Evolutionary conservation across 2,329 filamentous ascomycete species (phyloP).

Genomic region (Akanthomyces dipterigenus): DNA sequence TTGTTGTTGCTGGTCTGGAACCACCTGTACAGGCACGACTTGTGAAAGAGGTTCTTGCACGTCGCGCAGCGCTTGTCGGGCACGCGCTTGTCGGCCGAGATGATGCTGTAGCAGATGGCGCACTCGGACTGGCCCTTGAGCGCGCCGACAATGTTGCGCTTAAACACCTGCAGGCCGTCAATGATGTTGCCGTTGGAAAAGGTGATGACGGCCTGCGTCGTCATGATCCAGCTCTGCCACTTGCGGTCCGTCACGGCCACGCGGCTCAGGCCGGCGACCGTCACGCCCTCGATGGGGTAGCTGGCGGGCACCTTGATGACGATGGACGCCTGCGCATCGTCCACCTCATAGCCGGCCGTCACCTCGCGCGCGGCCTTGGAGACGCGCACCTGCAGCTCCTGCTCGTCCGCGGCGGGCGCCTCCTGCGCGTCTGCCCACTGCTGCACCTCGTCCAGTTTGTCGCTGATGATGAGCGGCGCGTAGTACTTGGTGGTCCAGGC

Average conservation of each 20-base stretch:
- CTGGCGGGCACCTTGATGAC: slow-evolving; percentile 71
- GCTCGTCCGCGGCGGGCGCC: slow-evolving; percentile 40
- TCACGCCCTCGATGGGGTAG: slow-evolving; percentile 75
- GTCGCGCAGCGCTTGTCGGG: slow-evolving; percentile 88
- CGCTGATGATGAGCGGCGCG: slow-evolving; percentile 61
- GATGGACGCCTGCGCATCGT: slow-evolving; percentile 79
- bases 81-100: slow-evolving; percentile 79
- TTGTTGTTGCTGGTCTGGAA: slow-evolving; percentile 90
- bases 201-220: slow-evolving; percentile 85
- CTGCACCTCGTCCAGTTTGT: slow-evolving; percentile 61
- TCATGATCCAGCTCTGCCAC: slow-evolving; percentile 86
- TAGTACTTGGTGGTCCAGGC: slow-evolving; percentile 81
- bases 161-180: slow-evolving; percentile 79
- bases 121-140: slow-evolving; percentile 93
- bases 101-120: slow-evolving; percentile 93
- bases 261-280: slow-evolving; percentile 69
- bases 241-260: slow-evolving; percentile 86
- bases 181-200: slow-evolving; percentile 86
- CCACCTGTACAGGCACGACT: slow-evolving; percentile 89
- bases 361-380: slow-evolving; percentile 68
- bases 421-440: slow-evolving; percentile 56
- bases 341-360: slow-evolving; percentile 76
- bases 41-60: slow-evolving; percentile 92
- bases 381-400: slow-evolving; percentile 61
- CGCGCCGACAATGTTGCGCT: slow-evolving; percentile 77